These are phyloP conservation scores for Chlamydomonas incerta DNA, from an alignment of 139 green algal species.

Conservation along the genomic window DNA sequence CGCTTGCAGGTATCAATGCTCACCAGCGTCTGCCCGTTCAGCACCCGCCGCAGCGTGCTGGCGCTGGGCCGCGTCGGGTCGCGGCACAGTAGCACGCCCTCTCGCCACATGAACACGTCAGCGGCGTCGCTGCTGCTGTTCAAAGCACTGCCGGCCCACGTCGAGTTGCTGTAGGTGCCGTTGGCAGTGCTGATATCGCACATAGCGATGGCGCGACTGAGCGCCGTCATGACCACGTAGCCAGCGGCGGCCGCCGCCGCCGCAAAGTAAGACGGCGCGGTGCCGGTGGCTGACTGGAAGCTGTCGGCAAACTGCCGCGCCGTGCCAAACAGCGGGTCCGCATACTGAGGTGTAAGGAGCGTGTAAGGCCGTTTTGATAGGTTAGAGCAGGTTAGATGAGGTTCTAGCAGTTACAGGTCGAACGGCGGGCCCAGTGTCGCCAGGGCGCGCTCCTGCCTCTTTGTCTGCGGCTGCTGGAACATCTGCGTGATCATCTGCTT, in stretches of 20 bases:
- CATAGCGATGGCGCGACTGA: background rate
- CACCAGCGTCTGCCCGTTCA: no score
- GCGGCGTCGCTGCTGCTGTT: no score
- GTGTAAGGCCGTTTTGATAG: no score
- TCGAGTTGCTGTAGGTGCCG: no score
- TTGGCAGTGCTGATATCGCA: background rate
- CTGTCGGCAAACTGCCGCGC: background rate
- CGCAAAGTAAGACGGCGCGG: background rate
- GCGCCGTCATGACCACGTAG: constrained; percentile 21
- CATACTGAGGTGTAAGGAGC: background rate
- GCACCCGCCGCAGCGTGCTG: no score
- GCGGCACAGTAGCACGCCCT: background rate
- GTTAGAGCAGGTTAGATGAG: no score
- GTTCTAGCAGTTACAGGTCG: no score
- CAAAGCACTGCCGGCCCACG: background rate
- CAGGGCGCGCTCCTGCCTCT: no score
- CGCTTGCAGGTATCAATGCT: background rate
- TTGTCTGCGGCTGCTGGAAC: no score
- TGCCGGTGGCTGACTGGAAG: background rate
- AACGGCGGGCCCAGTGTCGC: no score
- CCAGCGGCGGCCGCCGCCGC: constrained; percentile 6
- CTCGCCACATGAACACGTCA: background rate
- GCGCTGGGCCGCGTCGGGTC: background rate
- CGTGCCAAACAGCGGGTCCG: constrained; percentile 4
- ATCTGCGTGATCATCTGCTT: no score